Base-by-base conservation (phyloP, 2,329 filamentous ascomycete genomes). In the Fusarium dimerum region DNA sequence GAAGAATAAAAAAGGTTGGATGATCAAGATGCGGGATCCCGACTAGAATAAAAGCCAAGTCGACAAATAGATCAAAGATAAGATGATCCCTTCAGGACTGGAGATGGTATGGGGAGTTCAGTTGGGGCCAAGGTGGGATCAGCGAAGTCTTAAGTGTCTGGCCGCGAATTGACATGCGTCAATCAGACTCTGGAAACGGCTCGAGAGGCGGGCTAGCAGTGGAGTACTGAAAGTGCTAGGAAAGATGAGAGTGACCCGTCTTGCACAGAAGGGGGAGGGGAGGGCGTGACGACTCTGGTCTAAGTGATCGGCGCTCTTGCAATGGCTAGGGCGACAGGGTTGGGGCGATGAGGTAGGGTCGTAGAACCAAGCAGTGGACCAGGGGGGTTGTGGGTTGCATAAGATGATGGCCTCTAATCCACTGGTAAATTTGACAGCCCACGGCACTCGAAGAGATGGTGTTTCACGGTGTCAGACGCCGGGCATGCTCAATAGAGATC, bases 141-240 rank as follows among this genome's bases (percentile, higher is more conserved):
- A 81, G 78, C 79, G 76, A 77, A 75, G 76, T 80, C 71, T 82
- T 82, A 82, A 80, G 79, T 81, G 78, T 76, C 73, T 66, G 63
- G 63, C 62, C 69, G 59, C 59, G 63, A 69, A 70, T 71, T 71
- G 68, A 71, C 68, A 66, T 73, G 70, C 70, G 69, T 71, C 69
- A 72, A 69, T 67, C 67, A 66, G 65, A 66, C 64, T 69, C 68
- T 66, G 60, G 66, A 68, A 65, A 65, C 66, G 63, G 66, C 65
- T 67, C 68, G 73, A 73, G 64, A 66, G 66, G 68, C 68, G 70
- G 71, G 66, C 70, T 66, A 59, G 65, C 60, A 67, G 68, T 71
- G 68, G 69, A 72, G 67, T 65, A 65, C 62, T 59, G 30, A 12
- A n/a, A n/a, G n/a, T n/a, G n/a, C n/a, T n/a, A n/a, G n/a, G n/a